Conservation (phyloP, 345 rosid species). For the Corchorus capsularis region DNA sequence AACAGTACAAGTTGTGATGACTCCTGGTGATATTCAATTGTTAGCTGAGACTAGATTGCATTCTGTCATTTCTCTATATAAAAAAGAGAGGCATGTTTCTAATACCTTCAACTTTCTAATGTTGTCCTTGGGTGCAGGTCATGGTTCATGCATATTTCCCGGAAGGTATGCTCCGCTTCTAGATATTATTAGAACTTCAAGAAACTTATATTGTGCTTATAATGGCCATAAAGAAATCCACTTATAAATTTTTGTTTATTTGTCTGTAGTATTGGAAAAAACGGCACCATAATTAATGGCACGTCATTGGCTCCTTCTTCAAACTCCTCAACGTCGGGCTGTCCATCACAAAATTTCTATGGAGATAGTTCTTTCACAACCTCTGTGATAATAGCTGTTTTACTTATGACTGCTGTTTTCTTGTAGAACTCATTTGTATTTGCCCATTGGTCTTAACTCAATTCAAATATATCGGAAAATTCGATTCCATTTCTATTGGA, state of each 20-base stretch:
- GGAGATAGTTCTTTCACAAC: conserved; percentile 39
- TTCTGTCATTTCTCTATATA: background rate
- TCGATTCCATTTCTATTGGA: conserved; percentile 13
- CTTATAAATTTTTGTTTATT: conserved; percentile 21
- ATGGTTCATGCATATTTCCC: conserved; percentile 69
- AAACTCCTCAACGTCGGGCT: conserved; percentile 67
- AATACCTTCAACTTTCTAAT: background rate
- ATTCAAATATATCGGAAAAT: background rate
- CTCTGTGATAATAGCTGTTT: conserved; percentile 47
- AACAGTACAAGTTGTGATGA: background rate
- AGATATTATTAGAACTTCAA: background rate
- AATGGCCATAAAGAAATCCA: conserved; percentile 4
- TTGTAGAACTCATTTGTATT: conserved; percentile 42
- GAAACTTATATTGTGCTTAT: conserved; percentile 8
- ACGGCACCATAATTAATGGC: conserved; percentile 58
- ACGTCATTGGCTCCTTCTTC: conserved; percentile 78
- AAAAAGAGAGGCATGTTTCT: background rate
- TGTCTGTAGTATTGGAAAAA: conserved; percentile 61
- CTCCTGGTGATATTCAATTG: background rate
- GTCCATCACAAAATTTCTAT: conserved; percentile 31
- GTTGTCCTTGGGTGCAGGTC: conserved; percentile 56
- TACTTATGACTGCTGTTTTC: conserved; percentile 41
- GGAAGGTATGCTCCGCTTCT: conserved; percentile 62
- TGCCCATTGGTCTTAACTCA: background rate
- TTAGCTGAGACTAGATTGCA: background rate